These are phyloP conservation scores for Spathaspora boniae DNA, from an alignment of 805 yeast genomes.

Conservation along the genomic window DNA sequence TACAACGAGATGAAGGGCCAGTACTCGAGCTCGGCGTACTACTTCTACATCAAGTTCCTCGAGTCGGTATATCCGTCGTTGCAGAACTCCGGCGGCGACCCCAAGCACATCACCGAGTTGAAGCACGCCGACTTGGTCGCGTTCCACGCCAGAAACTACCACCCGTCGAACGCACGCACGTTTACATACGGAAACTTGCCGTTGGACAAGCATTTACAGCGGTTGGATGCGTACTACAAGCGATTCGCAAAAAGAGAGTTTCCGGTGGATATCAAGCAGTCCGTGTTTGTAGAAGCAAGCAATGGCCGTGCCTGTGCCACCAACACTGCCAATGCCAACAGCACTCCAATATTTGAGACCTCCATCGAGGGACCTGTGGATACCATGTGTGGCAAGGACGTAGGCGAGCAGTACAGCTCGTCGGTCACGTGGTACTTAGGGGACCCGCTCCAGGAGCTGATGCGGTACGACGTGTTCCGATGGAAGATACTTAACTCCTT, in stretches of 20 bases:
- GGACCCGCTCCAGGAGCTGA: conserved; percentile 50
- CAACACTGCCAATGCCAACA: not conserved
- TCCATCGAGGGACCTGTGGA: conserved; percentile 73
- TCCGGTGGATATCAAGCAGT: conserved; percentile 35
- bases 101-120: conserved; percentile 69
- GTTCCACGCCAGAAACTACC: conserved; percentile 75
- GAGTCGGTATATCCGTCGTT: conserved; percentile 80
- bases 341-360: too few relatives aligned
- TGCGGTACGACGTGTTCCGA: conserved; percentile 62
- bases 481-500: conserved; percentile 68
- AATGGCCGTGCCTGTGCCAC: too few relatives aligned
- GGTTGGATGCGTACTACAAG: conserved; percentile 48
- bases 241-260: conserved; percentile 50
- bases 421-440: conserved; percentile 91
- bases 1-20: conserved; percentile 99
- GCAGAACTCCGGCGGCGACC: conserved; percentile 94
- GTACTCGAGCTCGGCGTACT: conserved; percentile 81
- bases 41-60: conserved; percentile 79
- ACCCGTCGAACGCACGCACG: conserved; percentile 84
- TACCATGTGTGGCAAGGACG: conserved; percentile 45
- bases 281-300: too few relatives aligned
- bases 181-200: conserved; percentile 85
- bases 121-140: conserved; percentile 70
- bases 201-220: conserved; percentile 54
- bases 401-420: conserved; percentile 71